Percentiles rank a stretch among this genome's conserved stretches.
Evolutionary conservation across 2,329 filamentous ascomycete genomes (phyloP).

Genomic region (Fusarium multiceps): DNA sequence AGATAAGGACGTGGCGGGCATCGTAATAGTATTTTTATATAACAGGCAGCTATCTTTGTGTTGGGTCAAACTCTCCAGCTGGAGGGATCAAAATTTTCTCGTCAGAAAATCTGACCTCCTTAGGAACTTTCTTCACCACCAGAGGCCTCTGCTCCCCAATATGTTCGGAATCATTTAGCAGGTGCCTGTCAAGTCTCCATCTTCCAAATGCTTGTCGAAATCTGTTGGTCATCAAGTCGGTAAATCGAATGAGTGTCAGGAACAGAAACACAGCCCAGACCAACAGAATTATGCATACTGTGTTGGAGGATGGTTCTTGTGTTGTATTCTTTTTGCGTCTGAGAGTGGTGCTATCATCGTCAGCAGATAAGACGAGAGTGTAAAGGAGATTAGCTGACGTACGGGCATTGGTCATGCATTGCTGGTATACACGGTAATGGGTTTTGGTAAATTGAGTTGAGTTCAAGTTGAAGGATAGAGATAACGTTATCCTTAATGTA

Average conservation of each 20-base stretch:
- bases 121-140: not conserved
- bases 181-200: not conserved
- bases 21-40: not conserved
- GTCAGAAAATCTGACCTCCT: constrained; percentile 12
- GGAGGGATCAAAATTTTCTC: not conserved
- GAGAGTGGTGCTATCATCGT: not conserved
- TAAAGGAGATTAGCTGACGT: not conserved
- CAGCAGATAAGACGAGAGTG: not conserved
- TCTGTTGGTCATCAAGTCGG: not conserved
- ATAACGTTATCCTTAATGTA: too few relatives aligned
- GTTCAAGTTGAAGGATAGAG: not conserved
- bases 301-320: too few relatives aligned
- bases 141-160: not conserved
- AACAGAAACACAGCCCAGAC: not conserved
- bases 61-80: not conserved
- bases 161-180: not conserved
- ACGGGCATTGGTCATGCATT: not conserved
- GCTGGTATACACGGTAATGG: not conserved
- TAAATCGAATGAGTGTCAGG: not conserved
- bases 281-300: not conserved
- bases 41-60: not conserved
- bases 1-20: too few relatives aligned
- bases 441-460: not conserved
- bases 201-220: not conserved
- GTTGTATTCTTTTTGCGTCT: not conserved